These are phyloP conservation scores for Endogone sp. DNA, from an alignment of 192 early-diverging fungal genomes.

Conservation along the genomic window DNA sequence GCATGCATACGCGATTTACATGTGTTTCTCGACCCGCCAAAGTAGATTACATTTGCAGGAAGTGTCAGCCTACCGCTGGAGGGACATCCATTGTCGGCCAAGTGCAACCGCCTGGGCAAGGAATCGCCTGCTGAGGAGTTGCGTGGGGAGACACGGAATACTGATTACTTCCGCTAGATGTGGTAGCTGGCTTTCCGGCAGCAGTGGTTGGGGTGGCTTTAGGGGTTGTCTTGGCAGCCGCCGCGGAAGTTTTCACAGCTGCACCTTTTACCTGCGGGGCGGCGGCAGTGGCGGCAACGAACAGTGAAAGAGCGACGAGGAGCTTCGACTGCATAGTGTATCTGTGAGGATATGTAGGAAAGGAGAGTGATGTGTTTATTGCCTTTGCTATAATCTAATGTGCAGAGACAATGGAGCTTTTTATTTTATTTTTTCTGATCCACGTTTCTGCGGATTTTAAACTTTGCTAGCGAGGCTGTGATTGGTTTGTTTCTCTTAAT, in stretches of 20 bases:
- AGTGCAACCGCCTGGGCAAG: slow-evolving; percentile 2
- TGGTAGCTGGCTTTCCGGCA: neutral
- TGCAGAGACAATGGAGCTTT: no score
- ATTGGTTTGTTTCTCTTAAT: no score
- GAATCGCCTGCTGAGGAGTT: neutral
- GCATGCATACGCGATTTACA: neutral
- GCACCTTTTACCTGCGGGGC: neutral
- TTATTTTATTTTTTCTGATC: no score
- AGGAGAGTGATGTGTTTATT: no score
- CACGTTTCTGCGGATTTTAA: no score
- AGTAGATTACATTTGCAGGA: neutral
- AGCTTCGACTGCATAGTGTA: neutral
- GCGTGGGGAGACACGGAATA: slow-evolving; percentile 1
- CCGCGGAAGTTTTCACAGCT: neutral
- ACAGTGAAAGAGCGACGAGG: neutral
- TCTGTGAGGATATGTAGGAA: no score
- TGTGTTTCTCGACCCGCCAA: neutral
- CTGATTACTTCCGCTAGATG: neutral
- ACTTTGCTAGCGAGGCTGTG: no score
- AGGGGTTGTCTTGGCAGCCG: neutral
- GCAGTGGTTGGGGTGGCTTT: neutral
- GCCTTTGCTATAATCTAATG: no score
- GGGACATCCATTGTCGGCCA: neutral
- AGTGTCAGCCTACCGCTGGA: neutral
- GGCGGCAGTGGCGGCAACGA: neutral